Evolutionary conservation across 768 basidiomycete species (phyloP).

Genomic region (Macrolepiota fuliginosa): DNA sequence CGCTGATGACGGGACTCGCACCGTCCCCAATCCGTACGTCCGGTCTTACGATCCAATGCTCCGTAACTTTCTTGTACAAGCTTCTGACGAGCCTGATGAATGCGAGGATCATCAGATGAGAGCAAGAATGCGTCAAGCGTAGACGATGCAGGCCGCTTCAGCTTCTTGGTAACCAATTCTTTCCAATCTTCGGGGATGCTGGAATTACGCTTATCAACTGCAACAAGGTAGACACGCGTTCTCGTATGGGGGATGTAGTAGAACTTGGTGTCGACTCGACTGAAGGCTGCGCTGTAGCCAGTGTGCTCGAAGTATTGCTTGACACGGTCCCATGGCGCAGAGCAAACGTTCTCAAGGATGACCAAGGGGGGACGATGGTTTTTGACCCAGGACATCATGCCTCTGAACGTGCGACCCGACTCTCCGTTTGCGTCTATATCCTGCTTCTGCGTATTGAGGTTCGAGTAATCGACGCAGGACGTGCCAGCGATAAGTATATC

Average conservation of each 20-base stretch:
- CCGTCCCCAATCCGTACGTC: slow-evolving; percentile 85
- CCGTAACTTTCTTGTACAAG: slow-evolving; percentile 69
- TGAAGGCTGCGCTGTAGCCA: slow-evolving; percentile 69
- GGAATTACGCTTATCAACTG: slow-evolving; percentile 64
- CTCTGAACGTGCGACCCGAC: slow-evolving; percentile 89
- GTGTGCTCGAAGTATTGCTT: slow-evolving; percentile 69
- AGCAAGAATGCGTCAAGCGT: slow-evolving; percentile 92
- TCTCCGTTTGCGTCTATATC: slow-evolving; percentile 88
- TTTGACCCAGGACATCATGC: slow-evolving; percentile 92
- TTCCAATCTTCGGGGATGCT: slow-evolving; percentile 70
- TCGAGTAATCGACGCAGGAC: slow-evolving; percentile 97
- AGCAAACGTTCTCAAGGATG: slow-evolving; percentile 91
- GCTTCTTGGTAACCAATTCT: slow-evolving; percentile 50
- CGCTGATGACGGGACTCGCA: slow-evolving; percentile 92
- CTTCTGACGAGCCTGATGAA: slow-evolving; percentile 84
- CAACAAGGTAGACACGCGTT: slow-evolving; percentile 84
- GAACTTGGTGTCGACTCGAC: slow-evolving; percentile 80
- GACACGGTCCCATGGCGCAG: slow-evolving; percentile 85
- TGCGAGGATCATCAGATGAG: slow-evolving; percentile 86
- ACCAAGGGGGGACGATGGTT: slow-evolving; percentile 89
- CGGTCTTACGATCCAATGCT: slow-evolving; percentile 62
- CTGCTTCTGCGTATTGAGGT: slow-evolving; percentile 90
- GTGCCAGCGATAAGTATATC: slow-evolving; percentile 93
- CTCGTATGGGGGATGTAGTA: slow-evolving; percentile 96
- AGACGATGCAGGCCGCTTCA: slow-evolving; percentile 83